Conservation (phyloP, 139 green algal species). For the Chlamydomonas eustigma region DNA sequence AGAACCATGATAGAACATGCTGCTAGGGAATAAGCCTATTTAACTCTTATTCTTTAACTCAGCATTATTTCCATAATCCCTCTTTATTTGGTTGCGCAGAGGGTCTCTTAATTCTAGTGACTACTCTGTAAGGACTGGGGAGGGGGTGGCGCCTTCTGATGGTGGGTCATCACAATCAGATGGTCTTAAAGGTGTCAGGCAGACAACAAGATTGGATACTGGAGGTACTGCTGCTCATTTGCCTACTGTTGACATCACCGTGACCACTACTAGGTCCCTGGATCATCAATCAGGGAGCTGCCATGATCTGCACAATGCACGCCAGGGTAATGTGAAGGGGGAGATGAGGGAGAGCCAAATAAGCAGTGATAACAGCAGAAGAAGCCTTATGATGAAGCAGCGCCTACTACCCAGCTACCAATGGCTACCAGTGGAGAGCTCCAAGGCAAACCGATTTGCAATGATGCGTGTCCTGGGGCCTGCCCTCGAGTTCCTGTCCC, state of each 20-base stretch:
- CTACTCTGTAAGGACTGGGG: no score
- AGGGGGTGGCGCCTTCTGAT: no score
- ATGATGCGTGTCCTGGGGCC: constrained; percentile 31
- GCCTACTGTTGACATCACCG: not conserved
- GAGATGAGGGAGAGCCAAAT: no score
- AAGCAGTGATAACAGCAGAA: not conserved
- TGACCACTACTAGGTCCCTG: not conserved
- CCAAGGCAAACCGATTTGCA: constrained; percentile 31
- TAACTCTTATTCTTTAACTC: no score
- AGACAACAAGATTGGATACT: no score
- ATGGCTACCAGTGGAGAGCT: constrained; percentile 30
- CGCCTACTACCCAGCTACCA: constrained; percentile 25
- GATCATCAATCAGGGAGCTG: not conserved
- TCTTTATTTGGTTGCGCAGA: no score
- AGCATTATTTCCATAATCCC: no score
- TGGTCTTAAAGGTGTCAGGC: no score
- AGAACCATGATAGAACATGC: not conserved
- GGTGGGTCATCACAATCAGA: no score
- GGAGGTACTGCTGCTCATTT: not conserved
- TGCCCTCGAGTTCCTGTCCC: constrained; percentile 43
- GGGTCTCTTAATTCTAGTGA: no score
- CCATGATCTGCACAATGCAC: not conserved
- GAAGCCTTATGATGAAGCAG: not conserved
- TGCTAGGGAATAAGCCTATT: not conserved
- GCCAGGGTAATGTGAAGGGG: no score